Evolutionary conservation across 2,329 filamentous ascomycete species (phyloP).

Genomic region (Colletotrichum viniferum): DNA sequence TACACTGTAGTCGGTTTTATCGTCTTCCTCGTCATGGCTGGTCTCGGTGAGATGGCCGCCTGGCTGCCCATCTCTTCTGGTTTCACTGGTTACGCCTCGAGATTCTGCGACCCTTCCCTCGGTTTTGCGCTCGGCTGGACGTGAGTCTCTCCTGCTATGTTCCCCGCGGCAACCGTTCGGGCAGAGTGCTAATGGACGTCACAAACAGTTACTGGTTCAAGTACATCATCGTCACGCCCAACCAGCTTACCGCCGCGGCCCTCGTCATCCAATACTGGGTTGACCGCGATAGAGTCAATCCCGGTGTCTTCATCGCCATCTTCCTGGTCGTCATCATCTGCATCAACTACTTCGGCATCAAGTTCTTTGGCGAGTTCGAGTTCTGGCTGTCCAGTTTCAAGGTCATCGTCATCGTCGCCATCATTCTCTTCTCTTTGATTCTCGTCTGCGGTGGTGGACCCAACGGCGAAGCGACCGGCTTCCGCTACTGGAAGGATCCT

Average conservation of each 20-base stretch:
- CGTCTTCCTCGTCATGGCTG: slow-evolving; percentile 82
- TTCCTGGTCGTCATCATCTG: slow-evolving; percentile 66
- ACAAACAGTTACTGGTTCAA: slow-evolving; percentile 64
- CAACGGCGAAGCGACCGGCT: slow-evolving; percentile 64
- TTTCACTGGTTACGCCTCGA: slow-evolving; percentile 80
- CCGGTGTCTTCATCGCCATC: slow-evolving; percentile 79
- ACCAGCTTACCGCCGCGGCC: slow-evolving; percentile 81
- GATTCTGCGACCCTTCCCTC: slow-evolving; percentile 81
- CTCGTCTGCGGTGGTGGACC: slow-evolving; percentile 70
- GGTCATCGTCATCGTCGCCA: slow-evolving; percentile 67
- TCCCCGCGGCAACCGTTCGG: not conserved
- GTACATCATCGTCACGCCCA: slow-evolving; percentile 87
- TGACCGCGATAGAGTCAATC: slow-evolving; percentile 67
- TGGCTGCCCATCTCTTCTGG: slow-evolving; percentile 80
- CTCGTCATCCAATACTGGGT: slow-evolving; percentile 83
- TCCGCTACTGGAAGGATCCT: slow-evolving; percentile 69
- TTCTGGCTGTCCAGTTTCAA: slow-evolving; percentile 71
- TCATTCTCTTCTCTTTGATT: slow-evolving; percentile 69
- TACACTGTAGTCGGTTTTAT: slow-evolving; percentile 73
- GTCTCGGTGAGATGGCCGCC: slow-evolving; percentile 82
- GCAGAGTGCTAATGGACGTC: slow-evolving; percentile 71
- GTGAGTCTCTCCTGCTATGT: slow-evolving; percentile 43
- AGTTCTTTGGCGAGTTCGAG: slow-evolving; percentile 70
- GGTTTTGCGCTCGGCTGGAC: slow-evolving; percentile 80
- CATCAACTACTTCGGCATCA: slow-evolving; percentile 75